These are phyloP conservation scores for Ascochyta lentis DNA, from an alignment of 2,329 filamentous ascomycete species.

Conservation along the genomic window DNA sequence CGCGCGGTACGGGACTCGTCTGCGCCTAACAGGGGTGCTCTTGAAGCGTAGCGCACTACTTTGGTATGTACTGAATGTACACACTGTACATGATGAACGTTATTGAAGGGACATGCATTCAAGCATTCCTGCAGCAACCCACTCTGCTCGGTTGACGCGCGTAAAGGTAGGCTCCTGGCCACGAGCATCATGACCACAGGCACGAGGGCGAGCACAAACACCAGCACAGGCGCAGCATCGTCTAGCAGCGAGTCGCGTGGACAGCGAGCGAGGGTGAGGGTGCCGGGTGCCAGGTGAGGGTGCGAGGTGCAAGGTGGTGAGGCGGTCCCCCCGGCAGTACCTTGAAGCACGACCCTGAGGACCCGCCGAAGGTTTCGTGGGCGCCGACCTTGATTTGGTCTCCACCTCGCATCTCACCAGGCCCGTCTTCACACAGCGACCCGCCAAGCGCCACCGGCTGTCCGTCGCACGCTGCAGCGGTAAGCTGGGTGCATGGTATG, in stretches of 20 bases:
- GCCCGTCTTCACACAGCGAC: conserved; percentile 17
- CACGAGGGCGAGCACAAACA: background rate
- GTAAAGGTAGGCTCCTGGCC: background rate
- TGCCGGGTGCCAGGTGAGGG: too few species aligned
- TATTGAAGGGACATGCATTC: conserved; percentile 4
- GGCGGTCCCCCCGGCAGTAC: conserved; percentile 12
- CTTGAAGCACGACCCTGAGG: conserved; percentile 23
- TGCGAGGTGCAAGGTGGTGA: too few species aligned
- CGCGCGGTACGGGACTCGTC: conserved; percentile 13
- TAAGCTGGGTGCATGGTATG: conserved; percentile 17
- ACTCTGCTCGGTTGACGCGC: background rate
- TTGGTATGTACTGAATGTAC: too few species aligned
- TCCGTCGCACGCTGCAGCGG: conserved; percentile 32
- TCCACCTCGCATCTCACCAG: conserved; percentile 22
- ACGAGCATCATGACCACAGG: background rate
- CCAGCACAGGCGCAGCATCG: background rate
- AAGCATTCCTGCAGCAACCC: conserved; percentile 10
- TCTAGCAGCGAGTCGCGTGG: conserved; percentile 8
- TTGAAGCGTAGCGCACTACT: background rate
- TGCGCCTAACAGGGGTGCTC: conserved; percentile 10
- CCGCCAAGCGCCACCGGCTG: conserved; percentile 32
- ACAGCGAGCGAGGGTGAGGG: conserved; percentile 3
- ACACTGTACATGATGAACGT: background rate
- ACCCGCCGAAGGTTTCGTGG: conserved; percentile 22
- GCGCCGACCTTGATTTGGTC: conserved; percentile 22